Base-by-base conservation (phyloP, 1,284 basidiomycete species). In the Volvariella volvacea region DNA sequence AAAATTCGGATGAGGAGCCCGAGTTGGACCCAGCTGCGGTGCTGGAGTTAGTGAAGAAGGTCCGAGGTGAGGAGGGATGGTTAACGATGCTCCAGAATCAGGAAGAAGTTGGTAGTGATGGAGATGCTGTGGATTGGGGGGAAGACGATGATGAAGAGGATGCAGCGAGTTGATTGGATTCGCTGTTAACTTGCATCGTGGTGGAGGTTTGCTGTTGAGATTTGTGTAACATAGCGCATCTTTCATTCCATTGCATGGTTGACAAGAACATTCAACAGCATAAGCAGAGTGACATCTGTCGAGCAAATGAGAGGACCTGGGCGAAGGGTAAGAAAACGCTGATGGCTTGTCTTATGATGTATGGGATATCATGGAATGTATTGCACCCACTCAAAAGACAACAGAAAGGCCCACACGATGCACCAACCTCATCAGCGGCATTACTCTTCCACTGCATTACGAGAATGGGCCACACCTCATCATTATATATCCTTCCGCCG, bases 51-150 rank as follows among this genome's bases (percentile, higher is more conserved):
- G 56, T 82, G 45, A 68, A 63, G 41, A 64, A 73, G 49, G 70
- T 66, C 16, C 64, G 68, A 37, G 63, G 57, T 17, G 53, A 55
- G 41, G 66, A 53, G 55, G 61, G 50, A 47, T 15, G 34, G 19
- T 16, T 16, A 7, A 20, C 14, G 15, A n/a, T 8, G 6, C n/a
- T 16, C 14, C n/a, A 36, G 34, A 20, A 36, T 36, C n/a, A 36
- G 14, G 34, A 20, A 4, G 14, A 15, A 7, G 14, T 6, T 6
- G 59, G 58, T 10, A 68, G 61, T 8, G 71, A 71, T 10, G 76
- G 78, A 31, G 80, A 80, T 19, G 63, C 70, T 30, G 69, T 80
- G 14, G 80, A 80, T 49, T 83, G 79, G 80, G 79, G 72, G 7
- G 78, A 80, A 32, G 75, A 72, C 14, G 72, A 67, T 34, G 71